Conservation (phyloP, 495 filamentous ascomycete genomes). For the Xylaria telfairii region DNA sequence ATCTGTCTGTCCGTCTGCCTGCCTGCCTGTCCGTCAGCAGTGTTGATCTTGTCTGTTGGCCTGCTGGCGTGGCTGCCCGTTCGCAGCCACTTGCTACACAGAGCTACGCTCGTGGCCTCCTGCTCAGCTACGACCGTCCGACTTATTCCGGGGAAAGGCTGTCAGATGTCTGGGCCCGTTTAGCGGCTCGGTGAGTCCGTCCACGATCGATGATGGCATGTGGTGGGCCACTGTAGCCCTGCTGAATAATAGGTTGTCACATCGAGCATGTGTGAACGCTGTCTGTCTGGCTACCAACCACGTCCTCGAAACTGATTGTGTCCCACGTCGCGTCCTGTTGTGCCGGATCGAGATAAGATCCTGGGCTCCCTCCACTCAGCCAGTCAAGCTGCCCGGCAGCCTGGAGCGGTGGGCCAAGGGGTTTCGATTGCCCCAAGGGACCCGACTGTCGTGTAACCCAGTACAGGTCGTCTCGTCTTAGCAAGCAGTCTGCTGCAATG, state of each 20-base stretch:
- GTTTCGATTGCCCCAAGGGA: constrained; percentile 23
- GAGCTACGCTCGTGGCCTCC: neutral
- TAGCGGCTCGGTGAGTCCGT: constrained; percentile 11
- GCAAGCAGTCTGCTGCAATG: constrained; percentile 16
- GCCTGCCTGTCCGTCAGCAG: neutral
- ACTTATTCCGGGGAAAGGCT: constrained; percentile 17
- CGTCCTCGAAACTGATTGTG: constrained; percentile 12
- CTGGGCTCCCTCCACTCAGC: constrained; percentile 23
- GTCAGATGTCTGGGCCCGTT: constrained; percentile 10
- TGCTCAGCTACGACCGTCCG: neutral
- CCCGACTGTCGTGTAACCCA: constrained; percentile 26
- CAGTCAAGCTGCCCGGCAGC: constrained; percentile 12
- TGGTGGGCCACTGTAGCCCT: constrained; percentile 4
- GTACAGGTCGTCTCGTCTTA: constrained; percentile 23
- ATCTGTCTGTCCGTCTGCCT: neutral
- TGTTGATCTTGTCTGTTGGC: constrained; percentile 10
- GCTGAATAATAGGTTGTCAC: constrained; percentile 8
- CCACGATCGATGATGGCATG: neutral
- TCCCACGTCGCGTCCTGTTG: constrained; percentile 23
- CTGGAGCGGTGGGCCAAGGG: constrained; percentile 6
- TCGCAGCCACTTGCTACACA: constrained; percentile 25
- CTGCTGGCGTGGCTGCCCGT: constrained; percentile 10
- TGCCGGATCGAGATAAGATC: constrained; percentile 40
- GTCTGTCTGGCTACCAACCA: neutral
- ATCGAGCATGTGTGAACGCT: neutral